Conservation (phyloP, 441 rosid species). For the Aquilaria agallochum region DNA sequence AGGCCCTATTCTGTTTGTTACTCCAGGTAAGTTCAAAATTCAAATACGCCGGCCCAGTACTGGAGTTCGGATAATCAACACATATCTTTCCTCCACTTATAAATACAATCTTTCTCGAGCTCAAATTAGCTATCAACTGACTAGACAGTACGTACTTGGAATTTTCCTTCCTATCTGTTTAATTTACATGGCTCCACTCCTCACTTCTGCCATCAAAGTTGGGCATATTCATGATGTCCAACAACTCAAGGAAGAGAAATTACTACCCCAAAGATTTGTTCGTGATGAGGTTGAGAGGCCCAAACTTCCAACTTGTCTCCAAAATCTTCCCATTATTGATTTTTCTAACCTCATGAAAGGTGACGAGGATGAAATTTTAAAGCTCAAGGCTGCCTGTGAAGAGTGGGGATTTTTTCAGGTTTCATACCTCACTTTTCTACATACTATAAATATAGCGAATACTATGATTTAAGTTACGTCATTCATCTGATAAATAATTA, state of each 20-base stretch:
- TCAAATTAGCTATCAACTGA: conserved; percentile 7
- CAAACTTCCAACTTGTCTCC: conserved; percentile 17
- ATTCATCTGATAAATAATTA: background rate
- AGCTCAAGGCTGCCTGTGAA: conserved; percentile 52
- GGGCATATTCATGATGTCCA: conserved; percentile 69
- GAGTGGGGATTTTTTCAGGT: conserved; percentile 83
- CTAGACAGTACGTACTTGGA: background rate
- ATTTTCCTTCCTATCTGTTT: background rate
- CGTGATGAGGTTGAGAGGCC: conserved; percentile 45
- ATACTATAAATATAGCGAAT: background rate
- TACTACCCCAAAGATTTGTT: conserved; percentile 56
- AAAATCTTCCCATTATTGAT: conserved; percentile 50
- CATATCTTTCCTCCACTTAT: conserved; percentile 16
- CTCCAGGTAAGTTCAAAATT: too few species aligned
- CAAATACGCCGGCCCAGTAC: too few species aligned
- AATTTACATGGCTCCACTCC: conserved; percentile 46
- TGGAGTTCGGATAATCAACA: background rate
- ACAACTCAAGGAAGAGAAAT: conserved; percentile 49
- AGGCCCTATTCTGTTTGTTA: too few species aligned
- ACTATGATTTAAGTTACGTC: too few species aligned
- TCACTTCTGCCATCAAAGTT: conserved; percentile 35
- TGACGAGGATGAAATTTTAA: conserved; percentile 32
- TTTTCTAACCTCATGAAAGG: conserved; percentile 41
- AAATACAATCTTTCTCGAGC: conserved; percentile 20
- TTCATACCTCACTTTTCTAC: background rate